Evolutionary conservation across 2,329 filamentous ascomycete genomes (phyloP), one percentile per base, ranked within the genome.

Genomic region (Aspergillus fumigatiaffinis): DNA sequence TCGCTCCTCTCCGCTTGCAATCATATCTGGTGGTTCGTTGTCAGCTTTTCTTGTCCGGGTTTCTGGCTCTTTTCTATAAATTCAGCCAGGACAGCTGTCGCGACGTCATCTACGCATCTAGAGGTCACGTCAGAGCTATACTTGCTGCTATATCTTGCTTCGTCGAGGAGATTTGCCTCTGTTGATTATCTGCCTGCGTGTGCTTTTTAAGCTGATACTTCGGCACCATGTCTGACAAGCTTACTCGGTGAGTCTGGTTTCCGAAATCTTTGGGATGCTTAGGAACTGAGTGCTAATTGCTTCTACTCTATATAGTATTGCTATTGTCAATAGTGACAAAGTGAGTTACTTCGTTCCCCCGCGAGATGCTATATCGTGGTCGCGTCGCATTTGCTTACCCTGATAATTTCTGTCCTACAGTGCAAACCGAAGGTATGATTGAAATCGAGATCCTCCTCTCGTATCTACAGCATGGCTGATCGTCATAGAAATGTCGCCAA

Each of bases 251-350:
- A 23, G 44, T 47, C 21, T 69, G 87, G 50, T 32, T 51, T 51
- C 2, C 44, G 25, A 26, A 26, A 26, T 26, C 25, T 26, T 26
- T 7, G 25, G 25, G 5, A 26, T 26, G 25, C 25, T 26, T 26
- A 6, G 25, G 25, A 53, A n/a, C 60, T 35, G 26, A 21, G 9
- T 14, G 12, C 59, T 64, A 55, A 67, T 32, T 20, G 28, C 66
- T 53, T 57, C 52, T 55, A 14, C 44, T 54, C 35, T 60, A 50
- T 67, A 50, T 73, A 95, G 94, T 89, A 92, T 99, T 81, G 94
- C 94, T 72, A 99, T 99, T 81, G 91, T 99, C 82, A 97, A 93
- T 79, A 89, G 85, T 76, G 94, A 99, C 88, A 97, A 99, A 88
- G 91, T 94, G 75, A 66, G 70, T 71, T 73, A 38, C 32, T 63